Evolutionary conservation across 306 rosid species (phyloP), one percentile per base, ranked within the genome.

Genomic region (Prosopis cineraria): DNA sequence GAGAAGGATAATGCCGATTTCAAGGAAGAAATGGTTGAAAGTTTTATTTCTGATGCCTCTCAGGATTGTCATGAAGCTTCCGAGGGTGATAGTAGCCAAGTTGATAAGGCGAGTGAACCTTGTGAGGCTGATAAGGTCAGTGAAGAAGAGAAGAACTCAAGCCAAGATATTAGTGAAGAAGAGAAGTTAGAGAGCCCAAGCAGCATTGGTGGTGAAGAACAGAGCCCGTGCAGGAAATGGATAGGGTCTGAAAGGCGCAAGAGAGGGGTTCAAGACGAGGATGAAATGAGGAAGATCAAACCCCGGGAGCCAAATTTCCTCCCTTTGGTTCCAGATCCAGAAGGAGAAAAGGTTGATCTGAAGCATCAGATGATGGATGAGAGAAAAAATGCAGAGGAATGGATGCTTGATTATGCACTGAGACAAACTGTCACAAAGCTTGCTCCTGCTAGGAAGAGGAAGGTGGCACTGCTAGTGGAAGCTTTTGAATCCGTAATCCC

Each of bases 401-500:
- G 99, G 99, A 95, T 95, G 99, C 72, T 93, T 62, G 99, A 95
- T 83, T 81, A 78, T 56, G 98, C 93, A 50, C 92, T 95, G 8
- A 90, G 90, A 30, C 87, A 80, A 71, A 85, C 83, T 0, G 97
- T 95, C 48, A 87, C 89, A 16, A 90, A 91, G 74, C 99, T 95
- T 6, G 98, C 88, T 50, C 99, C 98, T 0, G 98, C 98, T 29
- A 88, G 91, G 88, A 95, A 95, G 91, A 95, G 83, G 91, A 93
- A 91, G 81, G 99, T 93, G 58, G 96, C 99, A 22, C 85, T 95
- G 62, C 91, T 95, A 6, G 98, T 95, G 72, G 98, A 89, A 90
- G 99, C 99, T 29, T 95, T 95, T 29, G 98, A 95, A 79, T 68
- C 90, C 0, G 97, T 95, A 16, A 79, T 71, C 68, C 96, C 98